Base-by-base conservation (phyloP, 2,329 filamentous ascomycete species). In the Biscogniauxia mediterranea region DNA sequence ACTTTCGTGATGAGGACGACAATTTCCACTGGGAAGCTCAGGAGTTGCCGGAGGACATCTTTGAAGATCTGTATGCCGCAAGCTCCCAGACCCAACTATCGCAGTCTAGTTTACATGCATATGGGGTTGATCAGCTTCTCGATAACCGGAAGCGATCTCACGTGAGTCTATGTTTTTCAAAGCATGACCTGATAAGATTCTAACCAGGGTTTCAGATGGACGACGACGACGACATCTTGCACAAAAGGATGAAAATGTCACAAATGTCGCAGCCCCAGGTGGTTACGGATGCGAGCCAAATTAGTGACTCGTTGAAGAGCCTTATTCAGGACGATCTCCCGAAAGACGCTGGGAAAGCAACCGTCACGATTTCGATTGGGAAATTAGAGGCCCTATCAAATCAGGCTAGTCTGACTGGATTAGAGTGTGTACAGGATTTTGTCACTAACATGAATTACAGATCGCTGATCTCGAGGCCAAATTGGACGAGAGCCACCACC, bases 11-110 rank as follows among this genome's bases (percentile, higher is more conserved):
- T 17, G 77, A 67, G 52, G 69, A 64, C 46, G 66, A 64, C 38
- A 74, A 74, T 8, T 75, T 84, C 49, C 70, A 73, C 4, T 87
- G 80, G 80, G 77, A 80, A 15, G 78, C 81, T 1, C 76, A 80
- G 8, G 63, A 73, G 2, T 69, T 87, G 1, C 83, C 83, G 0
- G 77, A 79, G 0, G 73, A 79, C 0, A 76, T 85, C 2, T 77
- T 86, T 21, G 80, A 85, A 52, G 72, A 71, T 78, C 32, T 86
- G 75, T 68, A 67, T 74, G 46, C 73, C 5, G 63, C 61, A 4
- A 70, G 70, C 59, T 78, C 79, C 0, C 78, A 79, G 60, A 64
- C 71, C 7, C 61, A 67, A 25, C 68, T 64, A 11, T 73, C 74
- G 1, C 78, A 79, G 54, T 64, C 65, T 6, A 69, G 63, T 55